Conservation (phyloP, 306 rosid genomes). For the cucumber (Cucumis sativus) region DNA sequence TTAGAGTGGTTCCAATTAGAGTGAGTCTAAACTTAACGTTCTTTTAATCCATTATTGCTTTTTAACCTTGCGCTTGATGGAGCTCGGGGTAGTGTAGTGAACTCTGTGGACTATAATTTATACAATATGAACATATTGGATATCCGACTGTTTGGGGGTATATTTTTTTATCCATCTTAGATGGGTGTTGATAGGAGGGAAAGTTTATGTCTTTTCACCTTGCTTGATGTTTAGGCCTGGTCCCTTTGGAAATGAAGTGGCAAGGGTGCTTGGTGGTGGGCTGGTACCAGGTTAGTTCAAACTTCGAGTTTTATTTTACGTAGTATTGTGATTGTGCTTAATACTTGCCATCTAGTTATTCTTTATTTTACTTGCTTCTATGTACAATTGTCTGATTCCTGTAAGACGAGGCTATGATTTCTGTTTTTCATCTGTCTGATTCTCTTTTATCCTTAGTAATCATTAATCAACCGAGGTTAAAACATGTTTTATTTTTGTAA, state of each 20-base stretch:
- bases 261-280: slow-evolving; percentile 88
- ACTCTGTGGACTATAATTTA: not conserved
- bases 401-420: not conserved
- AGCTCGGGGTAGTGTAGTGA: not conserved
- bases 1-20: not conserved
- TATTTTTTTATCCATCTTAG: not conserved
- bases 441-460: not conserved
- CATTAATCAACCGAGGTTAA: not conserved
- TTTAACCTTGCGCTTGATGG: not conserved
- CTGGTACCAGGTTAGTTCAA: slow-evolving; percentile 67
- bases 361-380: not conserved
- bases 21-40: not conserved
- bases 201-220: not conserved
- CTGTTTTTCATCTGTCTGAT: not conserved
- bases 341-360: not conserved
- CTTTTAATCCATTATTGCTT: not conserved
- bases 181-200: not conserved
- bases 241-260: slow-evolving; percentile 56
- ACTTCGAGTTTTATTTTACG: not conserved
- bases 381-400: not conserved
- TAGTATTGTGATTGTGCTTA: not conserved
- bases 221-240: slow-evolving; percentile 47
- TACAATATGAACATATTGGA: not conserved
- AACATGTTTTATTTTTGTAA: not conserved
- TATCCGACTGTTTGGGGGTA: not conserved